Evolutionary conservation across 2,329 filamentous ascomycete genomes (phyloP).

Genomic region (Paracoccidioides brasiliensis): DNA sequence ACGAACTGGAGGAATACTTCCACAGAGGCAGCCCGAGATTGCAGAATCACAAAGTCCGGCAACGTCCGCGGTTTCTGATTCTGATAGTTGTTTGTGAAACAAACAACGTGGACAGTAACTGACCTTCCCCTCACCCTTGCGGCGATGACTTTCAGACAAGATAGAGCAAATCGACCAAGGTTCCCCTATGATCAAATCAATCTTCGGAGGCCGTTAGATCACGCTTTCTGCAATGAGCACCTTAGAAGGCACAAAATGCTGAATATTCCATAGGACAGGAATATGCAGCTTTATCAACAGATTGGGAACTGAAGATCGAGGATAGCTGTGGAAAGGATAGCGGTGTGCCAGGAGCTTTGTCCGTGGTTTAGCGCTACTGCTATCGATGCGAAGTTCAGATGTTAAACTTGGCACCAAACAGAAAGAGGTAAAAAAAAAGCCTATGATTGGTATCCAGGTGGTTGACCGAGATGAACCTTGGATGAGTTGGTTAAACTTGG

Average conservation of each 20-base stretch:
- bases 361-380: too few relatives aligned
- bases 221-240: neutral
- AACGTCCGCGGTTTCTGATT: neutral
- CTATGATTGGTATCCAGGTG: too few relatives aligned
- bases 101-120: neutral
- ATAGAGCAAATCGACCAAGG: neutral
- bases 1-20: too few relatives aligned
- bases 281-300: neutral
- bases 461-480: too few relatives aligned
- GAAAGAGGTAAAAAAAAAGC: too few relatives aligned
- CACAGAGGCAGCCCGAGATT: neutral
- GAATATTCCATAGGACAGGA: neutral
- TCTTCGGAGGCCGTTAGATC: too few relatives aligned
- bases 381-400: too few relatives aligned
- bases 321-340: too few relatives aligned
- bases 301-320: neutral
- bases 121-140: neutral
- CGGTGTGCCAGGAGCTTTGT: too few relatives aligned
- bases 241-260: neutral
- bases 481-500: too few relatives aligned
- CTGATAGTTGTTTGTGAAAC: neutral
- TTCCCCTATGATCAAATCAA: neutral
- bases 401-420: too few relatives aligned
- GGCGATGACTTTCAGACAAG: neutral
- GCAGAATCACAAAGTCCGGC: neutral